Evolutionary conservation across 2,329 filamentous ascomycete species (phyloP).

Genomic region (Waltergamsia citrina): DNA sequence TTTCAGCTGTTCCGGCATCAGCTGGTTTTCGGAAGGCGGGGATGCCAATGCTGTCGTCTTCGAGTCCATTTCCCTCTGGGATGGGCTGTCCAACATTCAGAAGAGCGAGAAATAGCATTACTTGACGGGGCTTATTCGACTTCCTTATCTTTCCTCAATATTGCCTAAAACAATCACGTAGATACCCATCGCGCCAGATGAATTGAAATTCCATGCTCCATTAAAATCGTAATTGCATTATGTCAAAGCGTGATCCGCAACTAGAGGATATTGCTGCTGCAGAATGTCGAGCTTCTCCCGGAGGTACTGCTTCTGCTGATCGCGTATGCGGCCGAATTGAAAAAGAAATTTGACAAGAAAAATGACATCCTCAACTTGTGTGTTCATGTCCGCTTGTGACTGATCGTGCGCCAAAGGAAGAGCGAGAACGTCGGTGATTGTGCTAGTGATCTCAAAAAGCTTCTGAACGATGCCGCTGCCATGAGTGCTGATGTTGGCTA

Average conservation of each 20-base stretch:
- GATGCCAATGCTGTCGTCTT: constrained; percentile 6
- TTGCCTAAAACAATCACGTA: neutral
- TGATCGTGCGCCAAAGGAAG: constrained; percentile 30
- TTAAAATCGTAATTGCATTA: neutral
- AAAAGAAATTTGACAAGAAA: constrained; percentile 41
- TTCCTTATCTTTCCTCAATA: neutral
- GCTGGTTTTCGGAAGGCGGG: constrained; percentile 12
- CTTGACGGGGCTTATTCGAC: neutral
- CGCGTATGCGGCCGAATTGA: constrained; percentile 35
- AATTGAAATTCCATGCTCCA: neutral
- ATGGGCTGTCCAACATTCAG: neutral
- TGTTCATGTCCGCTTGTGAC: constrained; percentile 29
- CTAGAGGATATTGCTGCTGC: constrained; percentile 15
- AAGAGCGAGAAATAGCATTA: neutral
- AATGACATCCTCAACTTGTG: constrained; percentile 42
- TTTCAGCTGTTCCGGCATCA: constrained; percentile 10
- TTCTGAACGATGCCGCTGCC: constrained; percentile 48
- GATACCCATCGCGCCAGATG: neutral
- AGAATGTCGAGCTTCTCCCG: constrained; percentile 25
- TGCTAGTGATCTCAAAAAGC: constrained; percentile 50
- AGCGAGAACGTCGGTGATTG: constrained; percentile 47
- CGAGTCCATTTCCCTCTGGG: constrained; percentile 8
- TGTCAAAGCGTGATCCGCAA: neutral
- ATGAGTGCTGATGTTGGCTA: constrained; percentile 40
- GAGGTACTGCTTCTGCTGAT: constrained; percentile 29